Percentiles rank a stretch among this genome's conserved stretches.
These are phyloP conservation scores for Aspergillus sp. DNA, from an alignment of 2,329 filamentous ascomycete species.

Conservation along the genomic window DNA sequence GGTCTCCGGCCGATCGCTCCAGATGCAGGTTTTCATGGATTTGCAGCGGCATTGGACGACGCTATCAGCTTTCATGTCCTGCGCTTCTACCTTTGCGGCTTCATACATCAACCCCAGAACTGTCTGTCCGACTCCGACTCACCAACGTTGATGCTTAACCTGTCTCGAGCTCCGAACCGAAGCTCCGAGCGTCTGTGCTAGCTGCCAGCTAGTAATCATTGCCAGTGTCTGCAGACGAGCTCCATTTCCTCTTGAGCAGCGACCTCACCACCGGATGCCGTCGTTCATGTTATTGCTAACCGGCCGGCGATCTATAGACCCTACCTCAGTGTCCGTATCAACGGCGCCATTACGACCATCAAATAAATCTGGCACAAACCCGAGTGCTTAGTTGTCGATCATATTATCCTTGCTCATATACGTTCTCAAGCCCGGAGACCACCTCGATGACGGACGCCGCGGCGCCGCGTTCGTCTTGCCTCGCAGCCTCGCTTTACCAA, in stretches of 20 bases:
- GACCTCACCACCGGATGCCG: too few species aligned
- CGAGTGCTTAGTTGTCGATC: conserved; percentile 12
- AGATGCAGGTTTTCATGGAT: background rate
- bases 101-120: background rate
- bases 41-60: conserved; percentile 7
- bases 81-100: background rate
- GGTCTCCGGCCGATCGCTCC: conserved; percentile 20
- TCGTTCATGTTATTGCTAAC: background rate
- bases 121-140: too few species aligned
- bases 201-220: background rate
- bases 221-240: background rate
- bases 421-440: background rate
- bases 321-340: background rate
- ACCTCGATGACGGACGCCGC: background rate
- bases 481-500: too few species aligned
- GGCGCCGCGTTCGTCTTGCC: background rate
- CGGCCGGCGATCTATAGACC: background rate
- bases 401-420: conserved; percentile 9
- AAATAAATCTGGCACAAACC: conserved; percentile 5
- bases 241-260: too few species aligned
- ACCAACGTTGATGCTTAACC: too few species aligned
- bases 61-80: background rate
- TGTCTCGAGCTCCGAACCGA: too few species aligned
- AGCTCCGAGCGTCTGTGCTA: background rate
- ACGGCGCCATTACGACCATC: background rate